A percentile compares a stretch with the other conserved stretches of the same genome.
phyloP scores from a whole-genome alignment of 2,329 filamentous ascomycete genomes.

The Coleophoma cylindrospora region DNA sequence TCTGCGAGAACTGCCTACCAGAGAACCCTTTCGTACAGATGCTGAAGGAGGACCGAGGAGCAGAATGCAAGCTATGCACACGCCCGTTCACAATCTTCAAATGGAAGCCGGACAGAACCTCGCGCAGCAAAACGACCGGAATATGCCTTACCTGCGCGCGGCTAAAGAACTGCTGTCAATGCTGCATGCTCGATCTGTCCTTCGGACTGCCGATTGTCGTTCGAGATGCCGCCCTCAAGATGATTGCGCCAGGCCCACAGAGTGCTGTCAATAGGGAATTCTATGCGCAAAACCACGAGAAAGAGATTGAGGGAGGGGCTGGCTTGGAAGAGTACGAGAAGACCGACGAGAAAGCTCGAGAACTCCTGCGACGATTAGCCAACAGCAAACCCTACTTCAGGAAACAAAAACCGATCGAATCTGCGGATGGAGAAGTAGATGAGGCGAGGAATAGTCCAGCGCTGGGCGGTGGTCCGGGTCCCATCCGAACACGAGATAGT shows the following conservation, averaged over 20 bases:
- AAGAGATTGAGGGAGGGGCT: slow-evolving; percentile 88
- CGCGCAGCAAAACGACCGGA: slow-evolving; percentile 87
- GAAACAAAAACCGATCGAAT: slow-evolving; percentile 73
- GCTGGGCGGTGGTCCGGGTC: slow-evolving; percentile 58
- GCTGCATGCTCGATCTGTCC: slow-evolving; percentile 95
- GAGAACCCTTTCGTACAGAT: slow-evolving; percentile 98
- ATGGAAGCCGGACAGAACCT: slow-evolving; percentile 89
- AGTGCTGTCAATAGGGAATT: slow-evolving; percentile 95
- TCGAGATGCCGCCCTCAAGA: slow-evolving; percentile 92
- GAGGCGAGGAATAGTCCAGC: slow-evolving; percentile 34
- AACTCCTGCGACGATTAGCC: slow-evolving; percentile 77
- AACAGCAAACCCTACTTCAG: slow-evolving; percentile 94
- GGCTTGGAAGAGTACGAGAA: slow-evolving; percentile 90
- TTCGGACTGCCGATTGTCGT: slow-evolving; percentile 95
- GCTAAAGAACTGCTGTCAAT: slow-evolving; percentile 98
- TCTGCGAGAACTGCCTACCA: slow-evolving; percentile 87
- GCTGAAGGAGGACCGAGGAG: slow-evolving; percentile 94
- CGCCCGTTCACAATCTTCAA: slow-evolving; percentile 93
- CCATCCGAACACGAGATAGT: slow-evolving; percentile 70
- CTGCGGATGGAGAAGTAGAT: slow-evolving; percentile 37
- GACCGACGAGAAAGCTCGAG: slow-evolving; percentile 93
- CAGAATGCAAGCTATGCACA: slow-evolving; percentile 70
- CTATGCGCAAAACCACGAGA: slow-evolving; percentile 96
- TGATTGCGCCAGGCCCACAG: slow-evolving; percentile 89
- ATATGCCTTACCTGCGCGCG: slow-evolving; percentile 96